phyloP scores from a whole-genome alignment of 2,329 filamentous ascomycete genomes.

The Nigrospora oryzae region DNA sequence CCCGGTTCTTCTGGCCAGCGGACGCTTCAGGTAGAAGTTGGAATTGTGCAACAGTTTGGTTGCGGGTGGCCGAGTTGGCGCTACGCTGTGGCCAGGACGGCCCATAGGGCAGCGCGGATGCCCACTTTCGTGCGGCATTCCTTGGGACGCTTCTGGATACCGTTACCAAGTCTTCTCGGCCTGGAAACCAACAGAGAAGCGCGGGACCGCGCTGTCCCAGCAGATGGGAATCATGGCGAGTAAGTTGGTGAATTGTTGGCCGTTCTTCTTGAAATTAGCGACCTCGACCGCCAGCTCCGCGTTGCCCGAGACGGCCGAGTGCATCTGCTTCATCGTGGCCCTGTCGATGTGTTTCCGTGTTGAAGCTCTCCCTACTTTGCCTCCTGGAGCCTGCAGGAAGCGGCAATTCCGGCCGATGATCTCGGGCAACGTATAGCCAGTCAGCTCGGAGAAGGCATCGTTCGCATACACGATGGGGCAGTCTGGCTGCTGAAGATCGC shows the following conservation, averaged over 20 bases:
- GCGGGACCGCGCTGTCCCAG: slow-evolving; percentile 55
- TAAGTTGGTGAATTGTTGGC: slow-evolving; percentile 71
- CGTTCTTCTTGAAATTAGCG: slow-evolving; percentile 76
- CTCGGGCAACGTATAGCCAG: slow-evolving; percentile 68
- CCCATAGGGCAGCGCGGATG: too few relatives aligned
- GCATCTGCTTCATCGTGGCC: slow-evolving; percentile 49
- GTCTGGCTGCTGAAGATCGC: slow-evolving; percentile 67
- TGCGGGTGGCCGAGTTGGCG: too few relatives aligned
- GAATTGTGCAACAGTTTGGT: too few relatives aligned
- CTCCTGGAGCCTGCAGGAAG: slow-evolving; percentile 71
- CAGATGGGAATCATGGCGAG: slow-evolving; percentile 77
- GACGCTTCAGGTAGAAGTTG: too few relatives aligned
- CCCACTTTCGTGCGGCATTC: too few relatives aligned
- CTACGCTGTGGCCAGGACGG: too few relatives aligned
- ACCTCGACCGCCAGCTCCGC: slow-evolving; percentile 43
- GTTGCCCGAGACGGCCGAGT: slow-evolving; percentile 32
- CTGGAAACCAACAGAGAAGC: slow-evolving; percentile 75
- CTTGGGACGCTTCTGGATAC: too few relatives aligned
- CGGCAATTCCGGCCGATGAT: slow-evolving; percentile 75
- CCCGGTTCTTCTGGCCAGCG: too few relatives aligned
- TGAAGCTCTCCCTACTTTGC: slow-evolving; percentile 49
- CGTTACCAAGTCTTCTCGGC: slow-evolving; percentile 36
- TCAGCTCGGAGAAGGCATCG: slow-evolving; percentile 69
- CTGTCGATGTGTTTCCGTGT: slow-evolving; percentile 60
- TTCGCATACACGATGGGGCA: slow-evolving; percentile 78